Conservation (phyloP, 805 yeast species). For the Yarrowia sp. region DNA sequence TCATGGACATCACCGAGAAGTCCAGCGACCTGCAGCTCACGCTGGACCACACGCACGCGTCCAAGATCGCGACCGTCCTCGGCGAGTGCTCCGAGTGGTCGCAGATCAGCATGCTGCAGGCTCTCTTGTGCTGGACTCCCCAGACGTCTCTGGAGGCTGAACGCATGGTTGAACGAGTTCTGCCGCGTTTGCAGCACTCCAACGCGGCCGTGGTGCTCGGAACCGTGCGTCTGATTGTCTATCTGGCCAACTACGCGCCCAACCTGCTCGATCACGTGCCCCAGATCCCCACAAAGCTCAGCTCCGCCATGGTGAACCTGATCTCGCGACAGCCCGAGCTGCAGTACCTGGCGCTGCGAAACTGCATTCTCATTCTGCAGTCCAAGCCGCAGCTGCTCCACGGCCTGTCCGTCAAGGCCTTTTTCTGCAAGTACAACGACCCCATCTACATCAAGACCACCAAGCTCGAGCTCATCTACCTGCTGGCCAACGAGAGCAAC, state of each 20-base stretch:
- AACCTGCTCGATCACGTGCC: slow-evolving; percentile 16
- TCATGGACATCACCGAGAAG: slow-evolving; percentile 61
- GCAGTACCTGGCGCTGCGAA: slow-evolving; percentile 78
- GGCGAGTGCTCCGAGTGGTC: slow-evolving; percentile 61
- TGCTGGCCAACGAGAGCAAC: slow-evolving; percentile 67
- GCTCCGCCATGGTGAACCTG: slow-evolving; percentile 65
- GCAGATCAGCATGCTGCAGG: slow-evolving; percentile 62
- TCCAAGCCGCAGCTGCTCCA: slow-evolving; percentile 58
- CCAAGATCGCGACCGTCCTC: slow-evolving; percentile 44
- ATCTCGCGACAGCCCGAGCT: slow-evolving; percentile 76
- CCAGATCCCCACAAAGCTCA: slow-evolving; percentile 50
- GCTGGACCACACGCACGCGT: slow-evolving; percentile 51
- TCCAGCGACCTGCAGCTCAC: slow-evolving; percentile 50
- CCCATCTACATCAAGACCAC: slow-evolving; percentile 87
- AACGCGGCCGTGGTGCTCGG: slow-evolving; percentile 80
- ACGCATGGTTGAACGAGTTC: slow-evolving; percentile 57
- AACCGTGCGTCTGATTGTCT: slow-evolving; percentile 67
- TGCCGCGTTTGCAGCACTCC: slow-evolving; percentile 75
- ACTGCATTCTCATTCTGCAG: slow-evolving; percentile 69
- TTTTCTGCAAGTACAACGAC: slow-evolving; percentile 80
- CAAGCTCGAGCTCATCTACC: slow-evolving; percentile 79
- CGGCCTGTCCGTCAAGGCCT: slow-evolving; percentile 65
- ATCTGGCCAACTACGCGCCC: slow-evolving; percentile 67
- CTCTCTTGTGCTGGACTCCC: slow-evolving; percentile 70
- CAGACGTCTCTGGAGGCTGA: slow-evolving; percentile 63